Percentiles rank a stretch among this genome's conserved stretches.
phyloP scores from a whole-genome alignment of 2,329 filamentous ascomycete species.

The Talaromyces rugulosus region DNA sequence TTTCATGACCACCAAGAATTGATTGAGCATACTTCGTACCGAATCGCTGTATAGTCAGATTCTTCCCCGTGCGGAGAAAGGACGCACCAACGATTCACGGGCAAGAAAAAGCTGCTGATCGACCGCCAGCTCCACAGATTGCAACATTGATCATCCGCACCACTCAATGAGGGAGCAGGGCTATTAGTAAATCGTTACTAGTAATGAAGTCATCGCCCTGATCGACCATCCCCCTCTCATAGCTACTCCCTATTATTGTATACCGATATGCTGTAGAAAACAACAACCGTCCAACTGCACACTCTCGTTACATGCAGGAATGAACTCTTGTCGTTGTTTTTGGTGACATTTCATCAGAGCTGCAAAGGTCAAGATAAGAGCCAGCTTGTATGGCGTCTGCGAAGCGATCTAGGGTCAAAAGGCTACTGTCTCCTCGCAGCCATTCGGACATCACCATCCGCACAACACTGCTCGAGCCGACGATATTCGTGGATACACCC shows the following conservation, averaged over 20 bases:
- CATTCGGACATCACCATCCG: background rate
- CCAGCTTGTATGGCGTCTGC: background rate
- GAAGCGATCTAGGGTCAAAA: background rate
- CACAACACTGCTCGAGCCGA: slow-evolving; percentile 5
- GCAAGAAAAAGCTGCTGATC: background rate
- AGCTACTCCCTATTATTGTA: background rate
- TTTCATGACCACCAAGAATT: background rate
- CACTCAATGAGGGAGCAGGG: background rate
- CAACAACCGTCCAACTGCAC: background rate
- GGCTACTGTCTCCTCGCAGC: background rate
- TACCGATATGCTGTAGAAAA: background rate
- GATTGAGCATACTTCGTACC: background rate
- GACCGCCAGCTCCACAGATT: background rate
- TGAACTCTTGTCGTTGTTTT: background rate
- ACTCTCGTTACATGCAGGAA: background rate
- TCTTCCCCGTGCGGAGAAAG: background rate
- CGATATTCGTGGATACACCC: slow-evolving; percentile 8
- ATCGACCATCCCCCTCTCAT: background rate
- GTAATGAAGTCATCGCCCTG: background rate
- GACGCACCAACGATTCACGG: background rate
- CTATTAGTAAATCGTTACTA: background rate
- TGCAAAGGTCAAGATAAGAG: background rate
- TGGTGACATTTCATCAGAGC: background rate
- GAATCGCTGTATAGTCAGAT: background rate
- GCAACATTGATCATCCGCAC: background rate